These are phyloP conservation scores for Punctularia strigosozonata DNA, from an alignment of 768 basidiomycete species.

Conservation along the genomic window DNA sequence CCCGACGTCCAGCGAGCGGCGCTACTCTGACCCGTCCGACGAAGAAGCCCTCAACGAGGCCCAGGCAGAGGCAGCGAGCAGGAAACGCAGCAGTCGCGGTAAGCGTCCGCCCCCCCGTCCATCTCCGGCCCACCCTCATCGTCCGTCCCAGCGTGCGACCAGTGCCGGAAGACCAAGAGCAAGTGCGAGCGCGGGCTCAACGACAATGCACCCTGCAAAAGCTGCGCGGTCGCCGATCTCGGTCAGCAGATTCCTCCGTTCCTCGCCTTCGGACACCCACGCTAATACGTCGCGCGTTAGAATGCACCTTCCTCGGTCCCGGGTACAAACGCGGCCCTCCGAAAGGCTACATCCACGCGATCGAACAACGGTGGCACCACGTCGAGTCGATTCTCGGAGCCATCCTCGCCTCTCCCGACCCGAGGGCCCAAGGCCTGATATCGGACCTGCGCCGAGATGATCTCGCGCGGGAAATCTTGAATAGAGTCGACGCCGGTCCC, in stretches of 20 bases:
- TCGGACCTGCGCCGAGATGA: conserved; percentile 58
- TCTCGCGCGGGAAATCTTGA: conserved; percentile 66
- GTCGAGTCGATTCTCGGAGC: conserved; percentile 85
- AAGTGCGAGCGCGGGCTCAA: conserved; percentile 58
- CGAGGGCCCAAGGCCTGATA: conserved; percentile 51
- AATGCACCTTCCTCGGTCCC: conserved; percentile 33
- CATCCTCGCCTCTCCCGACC: conserved; percentile 61
- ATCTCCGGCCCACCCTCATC: not conserved
- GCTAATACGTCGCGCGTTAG: conserved; percentile 5
- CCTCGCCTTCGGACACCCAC: conserved; percentile 6
- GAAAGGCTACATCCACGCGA: conserved; percentile 88
- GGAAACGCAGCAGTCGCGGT: conserved; percentile 62
- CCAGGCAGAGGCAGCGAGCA: conserved; percentile 29
- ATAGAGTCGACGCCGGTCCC: conserved; percentile 67
- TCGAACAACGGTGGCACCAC: conserved; percentile 86
- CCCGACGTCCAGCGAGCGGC: too few relatives aligned
- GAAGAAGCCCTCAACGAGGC: conserved; percentile 14
- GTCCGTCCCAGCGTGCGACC: conserved; percentile 56
- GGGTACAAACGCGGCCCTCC: conserved; percentile 78
- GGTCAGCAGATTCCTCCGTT: conserved; percentile 22
- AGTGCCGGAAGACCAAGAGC: conserved; percentile 80
- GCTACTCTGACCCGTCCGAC: not conserved
- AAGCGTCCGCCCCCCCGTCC: conserved; percentile 1
- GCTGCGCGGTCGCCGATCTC: conserved; percentile 44
- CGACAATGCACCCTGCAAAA: conserved; percentile 45